Percentiles rank a stretch among this genome's conserved stretches.
Conservation (phyloP, 768 basidiomycete species). For the Trametes meyenii region DNA sequence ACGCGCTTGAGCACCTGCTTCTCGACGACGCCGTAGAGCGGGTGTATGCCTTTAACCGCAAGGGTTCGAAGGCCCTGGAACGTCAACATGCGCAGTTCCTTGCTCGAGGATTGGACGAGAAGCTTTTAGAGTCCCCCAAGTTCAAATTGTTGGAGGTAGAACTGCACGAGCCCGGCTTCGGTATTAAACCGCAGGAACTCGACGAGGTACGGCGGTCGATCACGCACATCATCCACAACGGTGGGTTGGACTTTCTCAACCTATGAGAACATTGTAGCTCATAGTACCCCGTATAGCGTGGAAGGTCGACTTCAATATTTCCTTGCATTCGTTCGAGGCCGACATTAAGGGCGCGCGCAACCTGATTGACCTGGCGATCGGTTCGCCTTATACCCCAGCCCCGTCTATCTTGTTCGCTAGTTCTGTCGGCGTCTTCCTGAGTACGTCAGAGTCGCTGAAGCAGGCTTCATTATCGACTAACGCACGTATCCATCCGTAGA, state of each 20-base stretch:
- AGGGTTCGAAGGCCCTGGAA: conserved; percentile 21
- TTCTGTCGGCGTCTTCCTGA: conserved; percentile 18
- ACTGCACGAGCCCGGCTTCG: conserved; percentile 25
- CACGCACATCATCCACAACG: conserved; percentile 35
- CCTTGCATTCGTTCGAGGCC: conserved; percentile 41
- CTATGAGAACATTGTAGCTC: background rate
- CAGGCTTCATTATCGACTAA: background rate
- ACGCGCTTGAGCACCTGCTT: conserved; percentile 32
- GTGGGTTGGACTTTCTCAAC: background rate
- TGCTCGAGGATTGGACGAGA: conserved; percentile 36
- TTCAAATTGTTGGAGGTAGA: conserved; percentile 40
- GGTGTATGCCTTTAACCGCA: conserved; percentile 34
- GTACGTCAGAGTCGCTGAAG: background rate
- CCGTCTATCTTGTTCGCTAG: conserved; percentile 14
- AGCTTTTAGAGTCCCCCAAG: conserved; percentile 34
- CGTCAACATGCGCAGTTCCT: conserved; percentile 33
- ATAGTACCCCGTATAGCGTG: conserved; percentile 33
- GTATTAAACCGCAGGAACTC: conserved; percentile 13
- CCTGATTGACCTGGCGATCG: conserved; percentile 21
- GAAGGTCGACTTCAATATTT: conserved; percentile 47
- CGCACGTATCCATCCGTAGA: background rate
- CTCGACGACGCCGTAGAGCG: conserved; percentile 17
- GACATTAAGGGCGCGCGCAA: conserved; percentile 33
- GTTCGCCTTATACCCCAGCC: conserved; percentile 11
- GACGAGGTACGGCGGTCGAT: conserved; percentile 21